Evolutionary conservation across 164 flowering plant genomes (phyloP), one percentile per base, ranked within the genome.

Genomic region (Aristolochia californica): DNA sequence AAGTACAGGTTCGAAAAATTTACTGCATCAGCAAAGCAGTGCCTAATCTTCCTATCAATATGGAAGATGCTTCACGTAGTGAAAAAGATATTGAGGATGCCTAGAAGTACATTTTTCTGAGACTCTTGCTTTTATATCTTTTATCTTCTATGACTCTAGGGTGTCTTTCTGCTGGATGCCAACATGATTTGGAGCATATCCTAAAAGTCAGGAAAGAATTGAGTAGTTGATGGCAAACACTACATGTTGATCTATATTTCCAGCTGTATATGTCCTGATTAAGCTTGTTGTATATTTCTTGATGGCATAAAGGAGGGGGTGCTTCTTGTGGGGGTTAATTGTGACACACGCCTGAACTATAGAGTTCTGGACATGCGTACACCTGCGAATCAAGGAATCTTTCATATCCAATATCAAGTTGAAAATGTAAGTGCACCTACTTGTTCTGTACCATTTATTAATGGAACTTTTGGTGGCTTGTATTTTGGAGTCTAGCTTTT

Each of bases 11-110:
- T 28, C 72, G 74, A 26, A 89, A 85, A 59, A 4, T 89, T 22
- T 84, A 77, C 52, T 76, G 96, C 50, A 62, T 93, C 16, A 84
- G 70, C 74, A 89, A 62, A 62, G 91, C 99, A 20, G 50, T 77
- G 61, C 82, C 89, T 0, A 77, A 63, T 18, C 63, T 93, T 12
- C 99, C 99, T 11, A 77, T 93, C 51, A 85, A 71, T 63, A 73
- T 93, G n/a, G 99, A 93, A 61, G 99, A 89, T 75, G 97, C 97
- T 49, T 83, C 95, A 23, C 72, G 99, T 38, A 87, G 96, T 67
- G 99, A 93, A 51, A 68, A 24, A 18, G 99, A 93, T 43, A 81
- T 93, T 45, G 91, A 84, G 55, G 71, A 74, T 45, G 96, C 96
- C 59, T 55, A 68, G 59, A 62, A 79, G 87, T 20, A 23, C 13